Evolutionary conservation across 768 basidiomycete genomes (phyloP), one percentile per base, ranked within the genome.

Genomic region (Amanita phalloides): DNA sequence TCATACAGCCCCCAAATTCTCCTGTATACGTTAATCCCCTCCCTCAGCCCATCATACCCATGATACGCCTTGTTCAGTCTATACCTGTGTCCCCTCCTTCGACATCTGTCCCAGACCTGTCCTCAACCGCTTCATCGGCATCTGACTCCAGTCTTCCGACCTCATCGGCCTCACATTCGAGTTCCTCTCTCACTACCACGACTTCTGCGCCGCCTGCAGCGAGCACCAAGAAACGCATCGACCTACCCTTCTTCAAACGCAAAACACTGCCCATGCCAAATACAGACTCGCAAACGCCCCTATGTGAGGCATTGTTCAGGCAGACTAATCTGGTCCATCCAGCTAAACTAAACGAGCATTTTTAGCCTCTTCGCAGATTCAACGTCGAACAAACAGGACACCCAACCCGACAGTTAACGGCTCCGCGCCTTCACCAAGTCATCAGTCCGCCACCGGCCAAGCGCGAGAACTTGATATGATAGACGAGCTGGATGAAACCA

Each of bases 401-500:
- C n/a, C 32, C 11, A 13, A 49, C 7, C 13, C 26, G 4, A 2
- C 1, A 8, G 17, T 3, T 3, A 38, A 39, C 48, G 48, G 11
- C 6, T n/a, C 23, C 3, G 30, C 11, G 17, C 28, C 26, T n/a
- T n/a, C 26, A 14, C 36, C n/a, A 33, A 33, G 11, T 6, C 10
- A 25, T 33, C 43, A 36, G 35, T 25, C 23, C 11, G 14, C 20
- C 13, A 11, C 37, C 25, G 28, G 38, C 3, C 44, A 20, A 17
- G 51, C 48, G 9, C 62, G 57, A 45, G 71, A 71, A 51, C 71
- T 89, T 48, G 87, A 89, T 66, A 72, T 74, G 28, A 83, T 90
- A 55, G 87, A 90, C 61, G 84, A 87, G 63, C 65, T 90, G 32
- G 88, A 90, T 62, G 84, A 86, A 61, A 77, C 79, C 5, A 84